These are phyloP conservation scores for Priceomyces carsonii DNA, from an alignment of 805 yeast species.

Conservation along the genomic window DNA sequence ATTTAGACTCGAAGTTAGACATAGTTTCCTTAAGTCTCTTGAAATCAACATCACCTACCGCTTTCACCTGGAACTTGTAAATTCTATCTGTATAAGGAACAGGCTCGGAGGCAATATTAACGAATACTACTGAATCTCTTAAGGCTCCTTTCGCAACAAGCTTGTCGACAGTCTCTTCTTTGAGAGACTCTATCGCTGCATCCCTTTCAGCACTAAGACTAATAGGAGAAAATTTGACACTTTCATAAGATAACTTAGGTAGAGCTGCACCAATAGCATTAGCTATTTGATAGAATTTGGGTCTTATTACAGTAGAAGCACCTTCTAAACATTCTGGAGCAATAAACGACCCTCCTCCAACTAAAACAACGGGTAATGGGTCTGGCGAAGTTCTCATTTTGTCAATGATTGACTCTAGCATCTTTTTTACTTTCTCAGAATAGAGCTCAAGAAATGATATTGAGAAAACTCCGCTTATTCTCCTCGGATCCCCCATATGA, in stretches of 20 bases:
- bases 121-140: conserved; percentile 19
- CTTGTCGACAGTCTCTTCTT: conserved; percentile 13
- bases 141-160: conserved; percentile 24
- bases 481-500: conserved; percentile 25
- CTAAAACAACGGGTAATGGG: conserved; percentile 43
- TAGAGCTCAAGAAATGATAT: conserved; percentile 5
- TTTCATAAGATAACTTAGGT: conserved; percentile 41
- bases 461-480: conserved; percentile 18
- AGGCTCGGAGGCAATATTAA: conserved; percentile 24
- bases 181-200: conserved; percentile 14
- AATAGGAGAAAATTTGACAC: conserved; percentile 15
- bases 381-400: conserved; percentile 47
- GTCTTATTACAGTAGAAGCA: conserved; percentile 42
- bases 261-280: conserved; percentile 38
- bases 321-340: conserved; percentile 38
- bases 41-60: conserved; percentile 48
- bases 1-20: too few species aligned
- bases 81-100: conserved; percentile 35
- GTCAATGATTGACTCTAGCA: conserved; percentile 43
- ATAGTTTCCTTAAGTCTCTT: conserved; percentile 9
- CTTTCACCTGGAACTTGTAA: conserved; percentile 35
- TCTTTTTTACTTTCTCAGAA: conserved; percentile 18
- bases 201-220: conserved; percentile 10
- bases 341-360: conserved; percentile 54
- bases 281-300: conserved; percentile 44